Evolutionary conservation across 2,329 filamentous ascomycete species (phyloP).

Genomic region (Podosphaera fusca): DNA sequence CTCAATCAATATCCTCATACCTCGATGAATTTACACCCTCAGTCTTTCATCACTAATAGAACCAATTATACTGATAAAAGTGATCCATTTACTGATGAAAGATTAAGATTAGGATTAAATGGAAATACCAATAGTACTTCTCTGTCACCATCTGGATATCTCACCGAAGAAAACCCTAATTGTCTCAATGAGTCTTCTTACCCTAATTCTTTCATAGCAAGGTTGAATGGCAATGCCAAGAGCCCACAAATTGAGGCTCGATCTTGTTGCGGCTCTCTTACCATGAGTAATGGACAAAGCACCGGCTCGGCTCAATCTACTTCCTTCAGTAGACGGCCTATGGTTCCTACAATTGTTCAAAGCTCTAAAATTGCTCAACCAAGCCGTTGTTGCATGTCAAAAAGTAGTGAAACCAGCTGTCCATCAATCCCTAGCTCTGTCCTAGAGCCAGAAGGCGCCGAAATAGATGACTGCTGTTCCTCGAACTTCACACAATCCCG

Average conservation of each 20-base stretch:
- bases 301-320: background rate
- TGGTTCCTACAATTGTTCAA: background rate
- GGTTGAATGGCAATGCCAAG: background rate
- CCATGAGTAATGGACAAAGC: background rate
- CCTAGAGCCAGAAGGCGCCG: conserved; percentile 6
- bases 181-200: conserved; percentile 3
- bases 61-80: conserved; percentile 4
- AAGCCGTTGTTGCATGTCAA: conserved; percentile 8
- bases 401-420: conserved; percentile 8
- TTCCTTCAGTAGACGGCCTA: background rate
- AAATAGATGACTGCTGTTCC: conserved; percentile 19
- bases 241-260: background rate
- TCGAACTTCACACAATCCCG: conserved; percentile 9
- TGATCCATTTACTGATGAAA: conserved; percentile 5
- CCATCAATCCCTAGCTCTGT: conserved; percentile 10
- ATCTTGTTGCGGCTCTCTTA: background rate
- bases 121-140: conserved; percentile 5
- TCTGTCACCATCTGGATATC: conserved; percentile 6
- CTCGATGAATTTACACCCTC: conserved; percentile 7
- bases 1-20: conserved; percentile 7
- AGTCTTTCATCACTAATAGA: background rate
- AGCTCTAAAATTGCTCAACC: background rate
- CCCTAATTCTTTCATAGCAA: background rate
- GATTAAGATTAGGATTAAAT: background rate
- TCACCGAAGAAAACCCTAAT: conserved; percentile 4